Base-by-base conservation (phyloP, 1,284 basidiomycete genomes). In the Heterobasidion parviporum region DNA sequence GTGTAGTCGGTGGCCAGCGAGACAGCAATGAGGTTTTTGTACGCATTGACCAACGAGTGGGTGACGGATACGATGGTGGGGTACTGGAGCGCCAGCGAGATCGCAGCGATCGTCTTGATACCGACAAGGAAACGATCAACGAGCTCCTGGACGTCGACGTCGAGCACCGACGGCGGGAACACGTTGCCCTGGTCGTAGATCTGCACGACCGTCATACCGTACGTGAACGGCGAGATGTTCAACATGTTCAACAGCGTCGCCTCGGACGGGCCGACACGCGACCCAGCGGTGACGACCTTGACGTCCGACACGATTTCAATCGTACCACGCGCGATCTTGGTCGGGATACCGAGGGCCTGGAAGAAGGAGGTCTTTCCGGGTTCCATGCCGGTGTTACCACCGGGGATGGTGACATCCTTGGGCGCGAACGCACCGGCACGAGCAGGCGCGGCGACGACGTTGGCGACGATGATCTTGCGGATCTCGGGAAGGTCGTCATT, bases 321-420 rank as follows among this genome's bases (percentile, higher is more conserved):
- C 57, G 97, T 99, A 85, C 96, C 96, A 89, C 96, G 92, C 59
- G 97, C 95, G 68, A 99, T 99, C 87, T 99, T 99, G 76, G 96
- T 99, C 54, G 97, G 96, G 74, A 99, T 95, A 82, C 92, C 91
- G 69, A 99, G 89, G 59, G 96, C 96, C 83, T 99, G 96, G 94
- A 99, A 99, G 94, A 99, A 99, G 67, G 94, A 95, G 60, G 94
- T 98, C 83, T 98, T 98, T 70, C 94, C 94, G 68, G 96, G 96
- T 75, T 98, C 97, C 96, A 99, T 99, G 75, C 96, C 96, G 59
- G 96, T 99, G 89, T 98, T 98, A 62, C 94, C 92, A 57, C 87
- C 94, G 55, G 93, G 91, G 68, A 99, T 92, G 63, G 74, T 81
- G 72, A 99, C 96, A 70, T 98, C 89, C 76, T 81, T 84, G 67